Conservation (phyloP, 139 green algal species). For the Diplosphaera chodatii region DNA sequence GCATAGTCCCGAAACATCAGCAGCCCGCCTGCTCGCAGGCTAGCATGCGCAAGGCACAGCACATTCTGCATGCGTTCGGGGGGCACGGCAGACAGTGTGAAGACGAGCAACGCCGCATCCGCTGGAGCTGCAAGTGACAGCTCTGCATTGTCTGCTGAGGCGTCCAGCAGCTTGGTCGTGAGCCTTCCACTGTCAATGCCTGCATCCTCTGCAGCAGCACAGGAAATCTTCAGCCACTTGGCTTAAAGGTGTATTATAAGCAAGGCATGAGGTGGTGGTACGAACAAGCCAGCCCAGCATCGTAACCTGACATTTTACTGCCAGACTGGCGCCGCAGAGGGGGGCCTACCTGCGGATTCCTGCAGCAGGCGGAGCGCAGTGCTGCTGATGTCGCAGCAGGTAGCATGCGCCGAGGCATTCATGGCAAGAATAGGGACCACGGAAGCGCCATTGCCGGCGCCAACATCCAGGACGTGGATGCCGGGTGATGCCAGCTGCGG, state of each 20-base stretch:
- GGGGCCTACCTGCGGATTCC: not conserved
- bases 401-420: not conserved
- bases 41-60: constrained; percentile 29
- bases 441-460: not conserved
- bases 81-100: not conserved
- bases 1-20: constrained; percentile 74
- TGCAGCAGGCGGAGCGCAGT: not conserved
- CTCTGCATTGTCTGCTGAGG: no score
- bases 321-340: no score
- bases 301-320: no score
- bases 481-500: not conserved
- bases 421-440: not conserved
- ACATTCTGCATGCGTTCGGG: not conserved
- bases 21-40: constrained; percentile 48
- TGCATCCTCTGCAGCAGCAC: no score
- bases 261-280: no score
- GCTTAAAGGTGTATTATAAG: no score
- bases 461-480: not conserved
- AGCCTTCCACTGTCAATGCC: not conserved
- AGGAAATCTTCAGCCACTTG: no score
- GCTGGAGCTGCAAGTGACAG: not conserved
- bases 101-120: not conserved
- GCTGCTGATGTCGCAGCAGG: not conserved
- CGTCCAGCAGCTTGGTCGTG: not conserved
- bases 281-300: no score